phyloP scores from a whole-genome alignment of 257 asterid genomes.

The Solanum chaucha region DNA sequence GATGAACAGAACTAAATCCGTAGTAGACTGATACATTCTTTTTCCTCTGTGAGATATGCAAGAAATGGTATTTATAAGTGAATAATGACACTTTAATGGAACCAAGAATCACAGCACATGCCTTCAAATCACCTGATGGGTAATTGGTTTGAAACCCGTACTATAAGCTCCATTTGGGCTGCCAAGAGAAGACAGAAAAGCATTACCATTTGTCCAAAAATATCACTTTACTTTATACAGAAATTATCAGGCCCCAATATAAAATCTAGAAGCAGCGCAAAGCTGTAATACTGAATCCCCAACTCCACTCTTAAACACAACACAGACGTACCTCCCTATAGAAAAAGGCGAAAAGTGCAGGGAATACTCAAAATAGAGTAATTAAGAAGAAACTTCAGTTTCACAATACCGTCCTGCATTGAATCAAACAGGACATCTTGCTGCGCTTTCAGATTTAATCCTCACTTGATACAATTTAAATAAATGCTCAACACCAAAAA shows the following conservation, averaged over 20 bases:
- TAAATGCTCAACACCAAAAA: neutral
- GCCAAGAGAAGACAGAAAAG: constrained; percentile 18
- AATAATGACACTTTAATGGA: neutral
- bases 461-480: neutral
- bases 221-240: neutral
- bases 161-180: constrained; percentile 98
- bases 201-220: neutral
- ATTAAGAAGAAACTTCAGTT: neutral
- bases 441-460: neutral
- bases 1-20: neutral
- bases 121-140: constrained; percentile 93
- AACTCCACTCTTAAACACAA: neutral
- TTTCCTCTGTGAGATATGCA: neutral
- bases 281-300: neutral
- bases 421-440: neutral
- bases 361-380: neutral
- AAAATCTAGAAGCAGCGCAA: neutral
- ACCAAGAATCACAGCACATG: constrained; percentile 16
- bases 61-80: neutral
- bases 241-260: neutral
- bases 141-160: constrained; percentile 92
- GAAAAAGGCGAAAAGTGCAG: neutral
- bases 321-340: neutral
- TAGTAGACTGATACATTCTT: neutral
- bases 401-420: neutral